Evolutionary conservation across 495 filamentous ascomycete genomes (phyloP), one percentile per base, ranked within the genome.

Genomic region (Ascodesmis nigricans): DNA sequence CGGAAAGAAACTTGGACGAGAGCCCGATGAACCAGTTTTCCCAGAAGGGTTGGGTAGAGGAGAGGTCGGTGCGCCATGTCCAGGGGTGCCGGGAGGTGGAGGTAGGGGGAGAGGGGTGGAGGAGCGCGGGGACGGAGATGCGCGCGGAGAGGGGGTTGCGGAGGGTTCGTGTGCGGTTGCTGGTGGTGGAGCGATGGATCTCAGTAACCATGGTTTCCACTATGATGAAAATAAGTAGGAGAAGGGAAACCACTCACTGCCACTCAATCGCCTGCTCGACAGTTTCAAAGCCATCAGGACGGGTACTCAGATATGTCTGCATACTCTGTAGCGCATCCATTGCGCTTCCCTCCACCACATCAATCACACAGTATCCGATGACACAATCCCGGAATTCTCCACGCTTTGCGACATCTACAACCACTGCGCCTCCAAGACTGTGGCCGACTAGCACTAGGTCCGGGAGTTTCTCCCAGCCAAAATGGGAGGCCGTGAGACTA

Each of bases 291-390:
- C 67, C 65, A 10, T 60, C 60, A 4, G 90, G 87, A n/a, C 87
- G 68, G 9, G 71, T 83, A 0, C 72, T 68, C 11, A 99, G 67
- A 54, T 91, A 91, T 17, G 70, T 72, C 41, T 84, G 75, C 90
- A 99, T 99, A 49, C 73, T 78, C 55, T 78, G 73, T 23, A 95
- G 62, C n/a, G 87, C 87, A 51, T 95, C 87, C 52, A 99, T 79
- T 18, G 65, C 62, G 9, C 60, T 61, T 43, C 78, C 82, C 58
- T 99, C 87, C 21, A 99, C 87, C 6, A 99, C 81, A 54, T 99
- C 87, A 7, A 99, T 57, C 7, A 99, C 83, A 5, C 71, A 78
- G 59, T 84, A 91, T 9, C 80, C 90, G 9, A 95, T 55, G 3
- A 93, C 47, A 17, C 69, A 61, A 18, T 52, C 53, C 1, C 79